phyloP scores from a whole-genome alignment of 2,329 filamentous ascomycete species.

The Stromatinia cepivora region DNA sequence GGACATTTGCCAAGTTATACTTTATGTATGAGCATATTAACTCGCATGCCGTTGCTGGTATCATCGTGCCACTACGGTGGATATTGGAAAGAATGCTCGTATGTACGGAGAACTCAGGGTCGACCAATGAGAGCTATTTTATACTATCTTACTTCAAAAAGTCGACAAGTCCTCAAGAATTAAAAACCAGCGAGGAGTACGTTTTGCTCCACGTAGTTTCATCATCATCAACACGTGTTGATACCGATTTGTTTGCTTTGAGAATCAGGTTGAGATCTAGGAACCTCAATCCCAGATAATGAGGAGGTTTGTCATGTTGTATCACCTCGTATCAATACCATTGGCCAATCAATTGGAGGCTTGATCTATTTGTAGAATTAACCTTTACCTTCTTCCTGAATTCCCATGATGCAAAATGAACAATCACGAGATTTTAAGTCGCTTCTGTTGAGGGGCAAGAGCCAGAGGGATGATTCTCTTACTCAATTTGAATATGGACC shows the following conservation, averaged over 20 bases:
- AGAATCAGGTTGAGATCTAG: neutral
- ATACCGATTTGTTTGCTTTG: neutral
- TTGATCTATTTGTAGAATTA: no score
- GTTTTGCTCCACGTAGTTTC: neutral
- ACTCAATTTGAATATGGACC: conserved; percentile 7
- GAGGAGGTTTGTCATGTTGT: neutral
- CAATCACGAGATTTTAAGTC: neutral
- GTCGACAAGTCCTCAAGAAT: neutral
- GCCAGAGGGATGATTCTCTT: conserved; percentile 2
- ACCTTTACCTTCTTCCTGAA: neutral
- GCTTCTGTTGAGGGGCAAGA: neutral
- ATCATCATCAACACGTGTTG: conserved; percentile 14
- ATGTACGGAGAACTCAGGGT: neutral
- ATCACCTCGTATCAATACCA: conserved; percentile 5
- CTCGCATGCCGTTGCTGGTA: neutral
- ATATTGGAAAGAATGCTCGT: neutral
- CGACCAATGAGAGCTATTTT: neutral
- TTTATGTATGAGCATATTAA: neutral
- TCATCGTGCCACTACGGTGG: neutral
- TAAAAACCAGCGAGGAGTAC: neutral
- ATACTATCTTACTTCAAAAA: neutral
- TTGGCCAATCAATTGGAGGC: no score
- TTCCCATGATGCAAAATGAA: neutral
- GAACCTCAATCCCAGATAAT: neutral
- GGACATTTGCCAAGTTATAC: conserved; percentile 6